Percentiles rank a stretch among this genome's conserved stretches.
Evolutionary conservation across 495 filamentous ascomycete species (phyloP).

Genomic region (Hypoxylon trugodes): DNA sequence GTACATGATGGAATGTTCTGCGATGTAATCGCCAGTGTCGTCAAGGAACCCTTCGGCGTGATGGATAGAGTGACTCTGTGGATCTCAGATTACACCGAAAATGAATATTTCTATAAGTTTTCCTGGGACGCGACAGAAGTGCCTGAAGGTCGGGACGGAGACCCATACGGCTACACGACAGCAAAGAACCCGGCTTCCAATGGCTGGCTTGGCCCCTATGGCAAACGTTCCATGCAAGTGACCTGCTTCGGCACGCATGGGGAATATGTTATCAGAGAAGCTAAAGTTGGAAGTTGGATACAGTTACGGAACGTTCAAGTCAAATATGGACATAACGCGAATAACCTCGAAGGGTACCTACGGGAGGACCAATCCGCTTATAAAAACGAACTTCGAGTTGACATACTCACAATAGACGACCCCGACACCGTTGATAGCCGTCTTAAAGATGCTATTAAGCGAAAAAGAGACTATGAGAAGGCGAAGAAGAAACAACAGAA

Average conservation of each 20-base stretch:
- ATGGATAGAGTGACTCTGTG: slow-evolving; percentile 68
- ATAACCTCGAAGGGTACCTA: slow-evolving; percentile 75
- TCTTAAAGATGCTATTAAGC: slow-evolving; percentile 66
- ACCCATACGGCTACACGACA: slow-evolving; percentile 46
- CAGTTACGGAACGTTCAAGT: slow-evolving; percentile 75
- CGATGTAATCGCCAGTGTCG: slow-evolving; percentile 79
- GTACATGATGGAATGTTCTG: slow-evolving; percentile 64
- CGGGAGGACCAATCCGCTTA: slow-evolving; percentile 64
- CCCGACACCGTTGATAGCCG: slow-evolving; percentile 58
- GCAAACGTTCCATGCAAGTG: slow-evolving; percentile 75
- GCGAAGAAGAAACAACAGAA: slow-evolving; percentile 59
- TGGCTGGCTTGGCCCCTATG: slow-evolving; percentile 82
- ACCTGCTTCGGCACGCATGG: slow-evolving; percentile 78
- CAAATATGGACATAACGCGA: slow-evolving; percentile 60
- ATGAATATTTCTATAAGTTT: slow-evolving; percentile 67
- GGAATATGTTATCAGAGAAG: slow-evolving; percentile 57
- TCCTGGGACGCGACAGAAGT: slow-evolving; percentile 53
- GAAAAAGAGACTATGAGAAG: slow-evolving; percentile 70
- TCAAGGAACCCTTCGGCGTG: slow-evolving; percentile 65
- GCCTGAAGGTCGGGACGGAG: slow-evolving; percentile 44
- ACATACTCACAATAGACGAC: slow-evolving; percentile 49
- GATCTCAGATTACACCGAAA: slow-evolving; percentile 86
- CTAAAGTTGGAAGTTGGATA: slow-evolving; percentile 69
- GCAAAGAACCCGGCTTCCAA: background rate
- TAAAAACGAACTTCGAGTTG: slow-evolving; percentile 63